Conservation (phyloP, 176 grass and related monocot species). For the Urochloa ruziziensis region DNA sequence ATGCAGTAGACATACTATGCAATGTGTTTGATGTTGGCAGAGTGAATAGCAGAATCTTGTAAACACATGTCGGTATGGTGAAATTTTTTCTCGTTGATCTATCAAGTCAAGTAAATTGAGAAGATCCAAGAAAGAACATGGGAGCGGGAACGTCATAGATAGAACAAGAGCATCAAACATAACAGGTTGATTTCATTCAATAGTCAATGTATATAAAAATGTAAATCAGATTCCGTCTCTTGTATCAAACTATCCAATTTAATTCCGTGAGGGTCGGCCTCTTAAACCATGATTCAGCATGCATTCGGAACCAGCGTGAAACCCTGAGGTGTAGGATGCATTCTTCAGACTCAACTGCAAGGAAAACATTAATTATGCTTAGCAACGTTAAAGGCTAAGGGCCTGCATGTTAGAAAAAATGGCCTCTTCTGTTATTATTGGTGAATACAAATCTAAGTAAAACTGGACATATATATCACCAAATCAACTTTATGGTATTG, state of each 20-base stretch:
- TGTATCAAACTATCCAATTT: constrained; percentile 25
- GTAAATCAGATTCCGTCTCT: not conserved
- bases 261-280: constrained; percentile 22
- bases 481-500: constrained; percentile 3
- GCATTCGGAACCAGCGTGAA: constrained; percentile 52
- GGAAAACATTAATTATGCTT: constrained; percentile 8
- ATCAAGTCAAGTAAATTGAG: not conserved
- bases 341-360: constrained; percentile 85
- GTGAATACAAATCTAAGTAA: not conserved
- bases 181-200: not conserved
- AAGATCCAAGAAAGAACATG: not conserved
- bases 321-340: constrained; percentile 58
- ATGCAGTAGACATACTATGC: not conserved
- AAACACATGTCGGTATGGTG: not conserved
- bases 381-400: not conserved
- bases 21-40: not conserved
- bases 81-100: not conserved
- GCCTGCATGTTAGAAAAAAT: not conserved
- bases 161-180: not conserved
- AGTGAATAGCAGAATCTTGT: not conserved
- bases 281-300: constrained; percentile 42
- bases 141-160: not conserved
- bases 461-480: constrained; percentile 2
- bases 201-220: not conserved
- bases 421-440: not conserved